Percentiles rank a stretch among this genome's conserved stretches.
phyloP scores from a whole-genome alignment of 2,329 filamentous ascomycete species.

The Aspergillus persii region DNA sequence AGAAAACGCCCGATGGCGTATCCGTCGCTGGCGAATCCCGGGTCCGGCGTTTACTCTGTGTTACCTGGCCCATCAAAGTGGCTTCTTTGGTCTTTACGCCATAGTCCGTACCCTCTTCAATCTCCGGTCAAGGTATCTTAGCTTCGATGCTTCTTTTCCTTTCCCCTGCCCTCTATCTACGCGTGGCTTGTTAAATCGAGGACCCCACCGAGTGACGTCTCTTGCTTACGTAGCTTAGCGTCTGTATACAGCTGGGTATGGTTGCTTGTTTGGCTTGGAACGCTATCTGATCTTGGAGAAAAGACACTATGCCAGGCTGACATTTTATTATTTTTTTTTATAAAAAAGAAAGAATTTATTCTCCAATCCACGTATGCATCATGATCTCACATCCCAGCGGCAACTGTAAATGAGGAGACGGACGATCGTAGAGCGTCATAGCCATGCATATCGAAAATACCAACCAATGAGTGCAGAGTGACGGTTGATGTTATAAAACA shows the following conservation, averaged over 20 bases:
- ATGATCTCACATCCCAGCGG: not conserved
- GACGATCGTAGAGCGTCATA: not conserved
- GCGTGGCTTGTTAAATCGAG: conserved; percentile 6
- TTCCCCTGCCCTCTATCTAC: not conserved
- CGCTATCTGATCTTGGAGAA: conserved; percentile 3
- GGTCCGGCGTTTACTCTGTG: not conserved
- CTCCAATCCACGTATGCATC: not conserved
- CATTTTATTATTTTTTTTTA: not conserved
- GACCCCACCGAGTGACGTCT: conserved; percentile 23
- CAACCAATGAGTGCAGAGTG: not conserved
- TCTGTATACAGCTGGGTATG: not conserved
- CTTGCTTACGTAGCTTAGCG: conserved; percentile 19
- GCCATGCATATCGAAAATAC: not conserved
- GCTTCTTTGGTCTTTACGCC: no score
- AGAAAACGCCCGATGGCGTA: not conserved
- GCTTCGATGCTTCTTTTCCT: not conserved
- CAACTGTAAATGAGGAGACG: no score
- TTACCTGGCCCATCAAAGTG: no score
- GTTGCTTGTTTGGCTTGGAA: not conserved
- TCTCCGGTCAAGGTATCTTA: not conserved
- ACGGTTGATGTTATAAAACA: not conserved
- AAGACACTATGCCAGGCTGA: not conserved
- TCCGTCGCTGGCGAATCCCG: not conserved
- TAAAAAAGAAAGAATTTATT: not conserved
- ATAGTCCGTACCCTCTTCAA: not conserved